Conservation (phyloP, 176 grass and related monocot genomes). For the Cenchrus fungigraminus region DNA sequence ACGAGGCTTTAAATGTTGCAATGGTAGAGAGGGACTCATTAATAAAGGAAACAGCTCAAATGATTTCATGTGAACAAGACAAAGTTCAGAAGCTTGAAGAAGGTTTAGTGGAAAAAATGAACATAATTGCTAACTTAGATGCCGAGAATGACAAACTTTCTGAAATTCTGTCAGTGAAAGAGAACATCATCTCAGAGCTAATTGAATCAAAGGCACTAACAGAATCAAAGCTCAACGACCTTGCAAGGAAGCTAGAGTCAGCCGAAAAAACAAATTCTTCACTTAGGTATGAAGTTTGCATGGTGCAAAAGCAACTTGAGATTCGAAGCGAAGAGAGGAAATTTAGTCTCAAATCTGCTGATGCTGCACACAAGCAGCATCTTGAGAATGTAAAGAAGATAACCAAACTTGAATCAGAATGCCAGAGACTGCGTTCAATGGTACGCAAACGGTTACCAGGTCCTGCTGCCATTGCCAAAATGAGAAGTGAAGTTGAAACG, state of each 20-base stretch:
- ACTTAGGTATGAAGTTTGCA: slow-evolving; percentile 88
- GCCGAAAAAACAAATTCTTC: slow-evolving; percentile 78
- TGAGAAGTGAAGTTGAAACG: slow-evolving; percentile 95
- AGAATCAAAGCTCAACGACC: slow-evolving; percentile 61
- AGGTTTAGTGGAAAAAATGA: slow-evolving; percentile 60
- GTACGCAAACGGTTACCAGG: slow-evolving; percentile 89
- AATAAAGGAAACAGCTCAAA: slow-evolving; percentile 56
- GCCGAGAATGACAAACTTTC: slow-evolving; percentile 70
- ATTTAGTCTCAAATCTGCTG: slow-evolving; percentile 85
- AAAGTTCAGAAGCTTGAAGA: slow-evolving; percentile 70
- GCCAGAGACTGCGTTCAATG: slow-evolving; percentile 84
- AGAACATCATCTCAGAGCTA: slow-evolving; percentile 61
- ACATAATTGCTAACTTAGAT: slow-evolving; percentile 64
- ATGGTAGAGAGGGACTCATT: slow-evolving; percentile 72
- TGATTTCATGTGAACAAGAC: slow-evolving; percentile 75
- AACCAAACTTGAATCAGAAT: slow-evolving; percentile 88
- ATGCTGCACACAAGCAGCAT: slow-evolving; percentile 82
- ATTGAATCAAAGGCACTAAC: slow-evolving; percentile 56
- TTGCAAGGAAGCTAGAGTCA: slow-evolving; percentile 55
- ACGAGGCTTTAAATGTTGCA: slow-evolving; percentile 68
- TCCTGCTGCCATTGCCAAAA: slow-evolving; percentile 86
- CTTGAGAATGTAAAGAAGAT: slow-evolving; percentile 87
- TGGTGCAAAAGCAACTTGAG: slow-evolving; percentile 95
- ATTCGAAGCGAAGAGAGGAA: slow-evolving; percentile 90
- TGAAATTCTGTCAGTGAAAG: slow-evolving; percentile 65